Evolutionary conservation across 768 basidiomycete species (phyloP).

Genomic region (Tulasnella sp.): DNA sequence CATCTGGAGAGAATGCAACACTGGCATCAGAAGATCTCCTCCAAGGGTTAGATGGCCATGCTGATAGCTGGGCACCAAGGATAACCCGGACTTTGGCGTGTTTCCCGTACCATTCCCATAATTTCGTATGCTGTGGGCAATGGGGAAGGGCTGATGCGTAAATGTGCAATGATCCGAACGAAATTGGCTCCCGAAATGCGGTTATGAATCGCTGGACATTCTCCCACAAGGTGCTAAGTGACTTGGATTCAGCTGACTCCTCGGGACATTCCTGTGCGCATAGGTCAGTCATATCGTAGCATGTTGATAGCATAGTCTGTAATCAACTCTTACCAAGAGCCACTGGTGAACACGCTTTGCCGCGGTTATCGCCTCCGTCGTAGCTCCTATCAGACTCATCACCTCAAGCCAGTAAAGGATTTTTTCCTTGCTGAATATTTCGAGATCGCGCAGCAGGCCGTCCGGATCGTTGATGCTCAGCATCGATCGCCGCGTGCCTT

Average conservation of each 20-base stretch:
- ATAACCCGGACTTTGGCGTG: neutral
- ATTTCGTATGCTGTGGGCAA: neutral
- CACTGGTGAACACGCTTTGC: neutral
- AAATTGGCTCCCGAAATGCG: neutral
- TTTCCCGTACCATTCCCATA: neutral
- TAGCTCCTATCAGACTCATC: neutral
- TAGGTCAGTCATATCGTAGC: too few relatives aligned
- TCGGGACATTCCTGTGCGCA: too few relatives aligned
- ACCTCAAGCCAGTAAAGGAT: neutral
- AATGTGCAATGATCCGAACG: neutral
- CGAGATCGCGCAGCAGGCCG: neutral
- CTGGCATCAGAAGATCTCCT: neutral
- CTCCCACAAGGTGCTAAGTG: too few relatives aligned
- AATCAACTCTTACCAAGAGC: neutral
- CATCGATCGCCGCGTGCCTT: neutral
- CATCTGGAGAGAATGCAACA: slow-evolving; percentile 1
- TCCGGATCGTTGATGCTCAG: neutral
- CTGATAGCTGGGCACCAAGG: neutral
- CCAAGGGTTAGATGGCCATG: neutral
- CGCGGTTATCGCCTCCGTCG: neutral
- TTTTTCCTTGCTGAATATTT: neutral
- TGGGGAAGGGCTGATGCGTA: neutral
- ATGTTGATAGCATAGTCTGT: too few relatives aligned
- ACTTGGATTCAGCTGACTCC: too few relatives aligned
- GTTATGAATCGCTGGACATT: neutral